Base-by-base conservation (phyloP, 352 stramenopile species). In the Elongisporangium prolatum region DNA sequence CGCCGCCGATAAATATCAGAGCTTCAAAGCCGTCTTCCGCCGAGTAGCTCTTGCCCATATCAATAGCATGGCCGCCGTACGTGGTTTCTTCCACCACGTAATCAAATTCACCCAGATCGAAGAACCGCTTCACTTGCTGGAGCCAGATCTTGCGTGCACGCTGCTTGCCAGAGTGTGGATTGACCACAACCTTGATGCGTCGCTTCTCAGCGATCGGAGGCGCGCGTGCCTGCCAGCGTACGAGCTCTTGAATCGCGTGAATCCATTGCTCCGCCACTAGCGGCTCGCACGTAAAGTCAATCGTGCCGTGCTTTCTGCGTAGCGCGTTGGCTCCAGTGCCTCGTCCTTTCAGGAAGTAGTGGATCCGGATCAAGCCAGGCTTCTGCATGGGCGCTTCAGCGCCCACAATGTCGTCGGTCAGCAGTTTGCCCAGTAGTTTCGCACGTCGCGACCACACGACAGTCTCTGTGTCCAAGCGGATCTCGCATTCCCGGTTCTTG, bases 171-270 rank as follows among this genome's bases (percentile, higher is more conserved):
- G 80, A 91, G 64, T 93, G 84, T 38, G 84, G 84, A 65, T 93
- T 93, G 54, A 93, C 74, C 2, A 93, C 84, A 52, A 93, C 75
- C 60, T 89, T 89, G 60, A 93, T 74, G n/a, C 72, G 63, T 40
- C 84, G 77, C 58, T 88, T 89, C 63, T 93, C 81, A 0, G 67
- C 54, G 54, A 89, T 73, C 1, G 84, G 75, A 48, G 84, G 84
- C 25, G 79, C 77, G 13, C 84, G 80, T 52, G 84, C 84, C 59
- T 93, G 84, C 80, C 80, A 93, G 54, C 84, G 80, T 52, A 93
- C 84, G 7, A 93, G 78, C 53, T 93, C 84, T 60, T 93, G 84
- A 38, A 93, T 88, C 24, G 77, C 68, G 2, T 62, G 61, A 22
- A 91, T 69, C 83, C 83, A 93, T 52, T 68, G 73, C 20, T 75